Base-by-base conservation (phyloP, 139 green algal species). In the Gonium pectorale region DNA sequence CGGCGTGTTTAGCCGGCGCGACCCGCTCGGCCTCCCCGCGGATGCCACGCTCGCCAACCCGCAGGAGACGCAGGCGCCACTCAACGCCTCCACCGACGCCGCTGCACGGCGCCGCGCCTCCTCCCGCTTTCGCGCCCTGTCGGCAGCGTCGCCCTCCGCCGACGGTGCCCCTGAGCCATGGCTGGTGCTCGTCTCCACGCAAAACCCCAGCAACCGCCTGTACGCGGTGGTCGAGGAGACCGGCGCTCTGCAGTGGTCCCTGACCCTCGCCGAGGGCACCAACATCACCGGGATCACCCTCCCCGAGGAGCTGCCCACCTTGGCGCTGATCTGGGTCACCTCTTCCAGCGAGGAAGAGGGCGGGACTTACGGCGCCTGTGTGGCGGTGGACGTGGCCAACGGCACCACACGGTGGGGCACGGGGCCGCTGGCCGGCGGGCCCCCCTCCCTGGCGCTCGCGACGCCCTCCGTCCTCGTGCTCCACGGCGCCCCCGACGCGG, bases 181-280 rank as follows among this genome's bases (percentile, higher is more conserved):
- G 35, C 52, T 80, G 2, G 72, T 80, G 52, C 31, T 80, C 5
- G 72, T 80, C 24, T 37, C 72, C 52, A 41, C 72, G 2, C 54
- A 24, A 3, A 29, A 80, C 35, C 72, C 72, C 51, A 35, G 52
- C 1, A 80, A 67, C 38, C 52, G 54, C 54, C 52, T 80, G 13
- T 80, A 41, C 24, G 72, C 72, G 19, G 38, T 82, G n/a, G 33
- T 17, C 3, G 60, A 83, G 44, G 43, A 59, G 33, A 62, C 22
- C 37, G 77, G 77, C 31, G 29, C 37, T 0, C 60, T 74, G 31
- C 7, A 44, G 2, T 83, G 77, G 77, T 22, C 49, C 9, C 22
- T 73, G 21, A 22, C 26, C 6, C 77, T 83, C 41, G 22, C 4
- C 0, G 11, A 43, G 44, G 77, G 41, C n/a, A 29, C 35, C 38